Evolutionary conservation across 225 moss, liverwort and hornwort species (phyloP), one percentile per base, ranked within the genome.

Genomic region (Climacium dendroides): DNA sequence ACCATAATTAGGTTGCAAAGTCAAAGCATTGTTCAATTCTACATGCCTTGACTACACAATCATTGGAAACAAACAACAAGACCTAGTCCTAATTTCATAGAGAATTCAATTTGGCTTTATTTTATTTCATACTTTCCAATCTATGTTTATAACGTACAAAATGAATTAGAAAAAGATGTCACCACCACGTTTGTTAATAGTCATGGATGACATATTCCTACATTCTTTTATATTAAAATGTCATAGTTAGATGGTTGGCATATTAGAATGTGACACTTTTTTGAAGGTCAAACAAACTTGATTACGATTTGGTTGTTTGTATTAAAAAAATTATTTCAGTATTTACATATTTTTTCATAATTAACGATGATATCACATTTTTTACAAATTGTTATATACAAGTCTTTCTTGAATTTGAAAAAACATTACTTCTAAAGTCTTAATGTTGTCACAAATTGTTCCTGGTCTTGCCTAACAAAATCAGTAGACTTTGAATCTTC

Each of bases 391-490:
- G 1, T 32, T 74, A 11, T 30, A 0, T 11, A 13, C 19, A 32
- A 48, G 5, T 50, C 4, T 17, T 48, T 30, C 7, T 74, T 74
- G 18, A 19, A 32, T 74, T 32, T 74, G 4, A 32, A 50, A 48
- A 12, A 32, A 0, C 11, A 48, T 48, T 7, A 50, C 5, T 48
- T 19, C 7, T 19, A 19, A 29, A 73, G 4, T 17, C 3, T 1
- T 8, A 4, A 12, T 74, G 13, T 3, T 20, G 2, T 50, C 10
- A 32, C 34, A 20, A 50, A 0, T 34, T 50, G 50, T 50, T 50
- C 1, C 12, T 20, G 1, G 20, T 7, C 13, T 20, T 50, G 13
- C 0, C 0, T 3, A 1, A 50, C 5, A 50, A 74, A 74, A 1
- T 19, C 13, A 74, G 13, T 0, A 50, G 1, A 50, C 13, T 50